These are phyloP conservation scores for Mortierella sp. DNA, from an alignment of 371 early-diverging fungal species.

Conservation along the genomic window DNA sequence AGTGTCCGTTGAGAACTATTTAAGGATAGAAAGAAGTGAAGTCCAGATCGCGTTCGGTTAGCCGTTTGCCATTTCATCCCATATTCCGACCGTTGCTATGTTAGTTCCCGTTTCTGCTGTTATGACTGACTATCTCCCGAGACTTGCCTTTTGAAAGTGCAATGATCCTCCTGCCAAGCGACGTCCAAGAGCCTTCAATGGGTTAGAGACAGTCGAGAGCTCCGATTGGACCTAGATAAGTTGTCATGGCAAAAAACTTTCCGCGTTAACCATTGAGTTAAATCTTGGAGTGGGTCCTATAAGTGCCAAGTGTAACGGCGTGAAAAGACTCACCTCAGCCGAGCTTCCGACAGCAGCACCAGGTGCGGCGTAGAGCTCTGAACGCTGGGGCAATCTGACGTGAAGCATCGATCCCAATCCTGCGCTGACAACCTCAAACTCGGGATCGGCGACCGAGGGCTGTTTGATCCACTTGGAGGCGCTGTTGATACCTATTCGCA, in stretches of 20 bases:
- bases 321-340: constrained; percentile 54
- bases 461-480: constrained; percentile 62
- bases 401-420: constrained; percentile 61
- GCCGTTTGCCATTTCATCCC: no score
- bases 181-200: constrained; percentile 66
- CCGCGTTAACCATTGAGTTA: not conserved
- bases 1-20: constrained; percentile 70
- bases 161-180: constrained; percentile 69
- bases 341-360: constrained; percentile 76
- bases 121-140: not conserved
- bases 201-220: constrained; percentile 65
- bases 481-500: constrained; percentile 56
- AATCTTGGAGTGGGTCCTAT: not conserved
- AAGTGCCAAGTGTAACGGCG: not conserved
- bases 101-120: not conserved
- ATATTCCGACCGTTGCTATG: not conserved
- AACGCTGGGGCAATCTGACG: constrained; percentile 67
- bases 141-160: constrained; percentile 72
- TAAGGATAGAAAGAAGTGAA: not conserved
- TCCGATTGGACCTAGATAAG: constrained; percentile 62
- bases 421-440: constrained; percentile 71
- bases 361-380: constrained; percentile 72
- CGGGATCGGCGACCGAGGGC: constrained; percentile 66
- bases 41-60: not conserved
- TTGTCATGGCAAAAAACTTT: not conserved